phyloP scores from a whole-genome alignment of 306 rosid genomes.

The Prunus salicina region DNA sequence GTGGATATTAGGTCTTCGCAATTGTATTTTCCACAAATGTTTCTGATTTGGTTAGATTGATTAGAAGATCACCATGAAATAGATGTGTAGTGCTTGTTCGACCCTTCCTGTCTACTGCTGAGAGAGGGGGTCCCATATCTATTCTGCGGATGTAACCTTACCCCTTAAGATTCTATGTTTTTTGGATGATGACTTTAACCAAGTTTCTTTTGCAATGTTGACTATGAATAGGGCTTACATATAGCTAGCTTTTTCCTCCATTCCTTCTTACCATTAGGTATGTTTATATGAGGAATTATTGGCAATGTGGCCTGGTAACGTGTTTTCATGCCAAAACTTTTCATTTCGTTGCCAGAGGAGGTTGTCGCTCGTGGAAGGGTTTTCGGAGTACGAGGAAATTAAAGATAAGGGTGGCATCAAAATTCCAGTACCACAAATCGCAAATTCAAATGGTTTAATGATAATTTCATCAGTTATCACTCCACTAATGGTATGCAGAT shows the following conservation, averaged over 20 bases:
- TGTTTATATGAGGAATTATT: no score
- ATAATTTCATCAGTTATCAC: not conserved
- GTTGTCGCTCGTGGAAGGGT: no score
- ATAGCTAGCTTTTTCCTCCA: no score
- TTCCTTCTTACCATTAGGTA: no score
- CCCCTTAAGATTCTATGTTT: constrained; percentile 9
- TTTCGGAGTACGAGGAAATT: no score
- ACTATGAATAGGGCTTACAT: not conserved
- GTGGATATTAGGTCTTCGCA: constrained; percentile 16
- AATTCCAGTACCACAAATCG: no score
- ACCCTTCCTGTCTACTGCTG: no score
- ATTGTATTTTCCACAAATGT: constrained; percentile 13
- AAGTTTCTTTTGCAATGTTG: not conserved
- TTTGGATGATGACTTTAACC: constrained; percentile 6
- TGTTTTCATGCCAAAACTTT: not conserved
- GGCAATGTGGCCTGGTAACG: not conserved
- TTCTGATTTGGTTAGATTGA: constrained; percentile 25
- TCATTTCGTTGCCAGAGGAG: no score
- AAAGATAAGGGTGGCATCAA: no score
- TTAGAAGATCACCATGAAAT: constrained; percentile 14
- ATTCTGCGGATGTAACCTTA: constrained; percentile 6
- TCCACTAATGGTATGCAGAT: not conserved
- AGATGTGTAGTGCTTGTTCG: not conserved
- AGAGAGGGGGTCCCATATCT: not conserved
- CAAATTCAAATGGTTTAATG: no score